A percentile compares a stretch with the other conserved stretches of the same genome.
phyloP scores from a whole-genome alignment of 192 early-diverging fungal genomes.

The Glomus cerebriforme region DNA sequence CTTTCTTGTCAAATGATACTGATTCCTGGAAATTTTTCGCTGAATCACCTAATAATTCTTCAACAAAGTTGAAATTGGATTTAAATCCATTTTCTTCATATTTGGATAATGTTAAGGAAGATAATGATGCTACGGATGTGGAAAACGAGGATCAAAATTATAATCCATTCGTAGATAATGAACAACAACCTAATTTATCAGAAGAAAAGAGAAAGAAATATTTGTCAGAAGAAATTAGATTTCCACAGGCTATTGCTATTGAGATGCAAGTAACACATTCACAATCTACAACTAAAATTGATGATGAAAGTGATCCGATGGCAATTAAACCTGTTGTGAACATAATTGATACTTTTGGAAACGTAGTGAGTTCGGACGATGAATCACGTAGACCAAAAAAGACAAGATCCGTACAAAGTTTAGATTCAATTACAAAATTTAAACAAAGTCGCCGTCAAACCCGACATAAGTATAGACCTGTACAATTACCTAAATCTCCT shows the following conservation, averaged over 20 bases:
- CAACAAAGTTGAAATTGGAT: slow-evolving; percentile 6
- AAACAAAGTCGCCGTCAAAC: not conserved
- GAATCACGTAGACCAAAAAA: not conserved
- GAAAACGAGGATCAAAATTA: not conserved
- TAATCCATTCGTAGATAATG: not conserved
- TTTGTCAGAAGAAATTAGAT: not conserved
- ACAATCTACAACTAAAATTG: not conserved
- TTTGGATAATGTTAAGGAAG: not conserved
- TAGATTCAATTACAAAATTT: not conserved
- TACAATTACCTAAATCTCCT: not conserved
- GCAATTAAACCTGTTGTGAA: not conserved
- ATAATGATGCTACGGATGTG: not conserved
- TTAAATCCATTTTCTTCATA: not conserved
- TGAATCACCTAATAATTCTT: not conserved
- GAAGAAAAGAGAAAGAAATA: not conserved
- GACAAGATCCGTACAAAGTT: not conserved
- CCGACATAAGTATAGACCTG: not conserved
- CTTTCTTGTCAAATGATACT: not conserved
- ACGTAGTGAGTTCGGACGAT: not conserved
- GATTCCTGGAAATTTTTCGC: not conserved
- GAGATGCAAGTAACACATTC: not conserved
- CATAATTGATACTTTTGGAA: not conserved
- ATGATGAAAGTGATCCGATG: not conserved
- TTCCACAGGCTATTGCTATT: not conserved
- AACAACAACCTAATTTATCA: not conserved